Base-by-base conservation (phyloP, 2,329 filamentous ascomycete species). In the Phaeosphaeriaceae sp. region DNA sequence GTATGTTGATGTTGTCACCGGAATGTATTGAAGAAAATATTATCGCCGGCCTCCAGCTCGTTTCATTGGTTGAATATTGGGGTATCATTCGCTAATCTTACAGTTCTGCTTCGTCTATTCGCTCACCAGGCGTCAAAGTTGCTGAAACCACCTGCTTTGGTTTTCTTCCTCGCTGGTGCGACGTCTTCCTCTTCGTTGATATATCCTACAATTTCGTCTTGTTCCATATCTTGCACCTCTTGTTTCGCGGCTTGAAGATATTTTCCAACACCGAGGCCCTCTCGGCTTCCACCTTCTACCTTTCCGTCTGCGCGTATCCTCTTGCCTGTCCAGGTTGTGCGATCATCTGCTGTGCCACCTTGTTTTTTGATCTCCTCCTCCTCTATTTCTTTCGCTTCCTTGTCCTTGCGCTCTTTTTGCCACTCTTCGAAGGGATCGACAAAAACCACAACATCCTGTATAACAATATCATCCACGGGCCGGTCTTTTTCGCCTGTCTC, bases 381-480 rank as follows among this genome's bases (percentile, higher is more conserved):
- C 46, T 82, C 88, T 46, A 81, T 79, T 47, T 89, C 83, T 35
- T 80, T 80, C 61, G 86, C 88, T 40, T 80, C 78, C 47, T 75
- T 76, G 35, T 77, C 76, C 7, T 66, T 66, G 11, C 76, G 60
- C 68, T 92, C 83, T 61, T 88, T 88, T 67, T 91, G 79, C 67
- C 96, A 99, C 74, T 97, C 93, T 53, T 92, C 92, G 67, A 99
- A 99, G 0, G 94, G 94, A 70, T 99, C 93, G 6, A 97, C 84
- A 57, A 95, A 94, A 5, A 99, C 85, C 0, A 90, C 86, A 0
- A 97, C 81, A 50, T 95, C 88, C 60, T 88, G 83, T 64, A 99
- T 94, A 52, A 85, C 76, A 51, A 97, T 89, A 48, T 93, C 88
- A 43, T 88, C 83, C 0, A 87, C 78, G 0, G 94, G 94, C 6